A percentile compares a stretch with the other conserved stretches of the same genome.
phyloP scores from a whole-genome alignment of 179 eudicot species.

The Spergularia azorica region DNA sequence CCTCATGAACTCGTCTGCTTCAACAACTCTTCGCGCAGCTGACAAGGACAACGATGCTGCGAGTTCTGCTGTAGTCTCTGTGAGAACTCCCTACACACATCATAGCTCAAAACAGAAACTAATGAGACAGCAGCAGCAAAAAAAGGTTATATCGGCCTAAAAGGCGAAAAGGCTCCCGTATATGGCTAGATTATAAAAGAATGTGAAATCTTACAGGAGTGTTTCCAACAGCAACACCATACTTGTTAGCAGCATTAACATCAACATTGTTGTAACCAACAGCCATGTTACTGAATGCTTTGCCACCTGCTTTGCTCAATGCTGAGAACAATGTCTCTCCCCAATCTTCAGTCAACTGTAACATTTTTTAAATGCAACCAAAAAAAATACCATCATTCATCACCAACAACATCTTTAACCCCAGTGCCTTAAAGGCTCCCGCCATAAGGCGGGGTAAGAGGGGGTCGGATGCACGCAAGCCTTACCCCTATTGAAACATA shows the following conservation, averaged over 20 bases:
- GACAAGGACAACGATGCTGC: slow-evolving; percentile 94
- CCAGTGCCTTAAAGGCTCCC: too few species aligned
- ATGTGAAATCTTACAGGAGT: slow-evolving; percentile 67
- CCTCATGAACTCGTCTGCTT: slow-evolving; percentile 97
- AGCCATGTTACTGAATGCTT: slow-evolving; percentile 98
- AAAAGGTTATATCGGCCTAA: too few species aligned
- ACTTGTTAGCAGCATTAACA: slow-evolving; percentile 81
- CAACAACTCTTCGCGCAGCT: slow-evolving; percentile 91
- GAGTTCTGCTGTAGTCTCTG: slow-evolving; percentile 96
- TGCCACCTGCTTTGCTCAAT: slow-evolving; percentile 92
- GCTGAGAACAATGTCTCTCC: slow-evolving; percentile 95
- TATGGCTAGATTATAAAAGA: neutral
- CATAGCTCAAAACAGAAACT: neutral
- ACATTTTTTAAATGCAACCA: neutral
- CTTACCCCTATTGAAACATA: too few species aligned
- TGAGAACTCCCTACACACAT: slow-evolving; percentile 76
- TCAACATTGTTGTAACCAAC: slow-evolving; percentile 97
- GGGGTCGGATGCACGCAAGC: too few species aligned
- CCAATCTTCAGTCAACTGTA: slow-evolving; percentile 93
- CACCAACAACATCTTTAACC: too few species aligned
- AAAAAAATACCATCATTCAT: neutral
- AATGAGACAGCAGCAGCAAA: too few species aligned
- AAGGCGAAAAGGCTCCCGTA: too few species aligned
- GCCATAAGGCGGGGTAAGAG: too few species aligned
- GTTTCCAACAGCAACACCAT: slow-evolving; percentile 96